phyloP scores from a whole-genome alignment of 257 asterid species.

The Nicotiana knightiana region DNA sequence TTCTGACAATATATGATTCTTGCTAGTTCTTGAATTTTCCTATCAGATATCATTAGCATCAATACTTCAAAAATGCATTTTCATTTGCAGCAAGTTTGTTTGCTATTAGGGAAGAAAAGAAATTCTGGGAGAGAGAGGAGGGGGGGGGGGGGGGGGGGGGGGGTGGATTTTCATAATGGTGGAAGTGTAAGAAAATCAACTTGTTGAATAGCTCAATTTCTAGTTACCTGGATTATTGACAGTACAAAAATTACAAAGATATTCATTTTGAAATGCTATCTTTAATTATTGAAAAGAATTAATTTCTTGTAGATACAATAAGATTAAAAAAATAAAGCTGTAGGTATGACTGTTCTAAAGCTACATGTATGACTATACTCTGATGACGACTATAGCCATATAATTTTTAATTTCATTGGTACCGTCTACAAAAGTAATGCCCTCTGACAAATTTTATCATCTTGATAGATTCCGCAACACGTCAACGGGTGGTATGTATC shows the following conservation, averaged over 20 bases:
- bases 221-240: neutral
- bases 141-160: too few species aligned
- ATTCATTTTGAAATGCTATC: neutral
- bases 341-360: neutral
- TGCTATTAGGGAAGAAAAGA: neutral
- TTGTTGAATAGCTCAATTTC: neutral
- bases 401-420: neutral
- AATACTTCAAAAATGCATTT: neutral
- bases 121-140: neutral
- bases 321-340: neutral
- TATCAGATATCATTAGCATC: neutral
- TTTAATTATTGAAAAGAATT: neutral
- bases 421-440: neutral
- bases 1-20: neutral
- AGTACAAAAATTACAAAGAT: neutral
- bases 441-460: neutral
- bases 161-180: too few species aligned
- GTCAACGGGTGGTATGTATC: conserved; percentile 63
- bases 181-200: neutral
- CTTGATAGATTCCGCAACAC: conserved; percentile 63
- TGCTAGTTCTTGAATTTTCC: neutral
- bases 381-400: neutral
- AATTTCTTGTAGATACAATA: neutral
- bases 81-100: neutral
- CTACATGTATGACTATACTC: neutral